These are phyloP conservation scores for Manihot esculenta DNA, from an alignment of 441 rosid genomes.

Conservation along the genomic window DNA sequence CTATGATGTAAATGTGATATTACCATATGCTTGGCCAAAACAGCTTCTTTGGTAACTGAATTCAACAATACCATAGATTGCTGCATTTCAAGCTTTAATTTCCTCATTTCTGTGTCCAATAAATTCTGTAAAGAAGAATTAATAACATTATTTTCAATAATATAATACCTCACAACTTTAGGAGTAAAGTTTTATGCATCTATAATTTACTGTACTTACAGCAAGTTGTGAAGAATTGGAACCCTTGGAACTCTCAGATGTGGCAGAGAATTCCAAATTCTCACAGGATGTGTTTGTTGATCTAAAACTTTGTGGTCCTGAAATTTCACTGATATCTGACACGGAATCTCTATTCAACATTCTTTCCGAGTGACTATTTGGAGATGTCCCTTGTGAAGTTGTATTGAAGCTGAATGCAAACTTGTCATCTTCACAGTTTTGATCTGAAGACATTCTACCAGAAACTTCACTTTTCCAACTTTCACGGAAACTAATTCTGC, in stretches of 20 bases:
- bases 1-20: conserved; percentile 15
- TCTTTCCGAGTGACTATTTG: conserved; percentile 14
- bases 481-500: conserved; percentile 26
- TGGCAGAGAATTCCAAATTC: conserved; percentile 29
- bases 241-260: conserved; percentile 29
- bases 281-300: conserved; percentile 32
- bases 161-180: neutral
- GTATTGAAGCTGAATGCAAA: conserved; percentile 16
- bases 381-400: conserved; percentile 18
- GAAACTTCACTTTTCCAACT: conserved; percentile 29
- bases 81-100: conserved; percentile 50
- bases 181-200: neutral
- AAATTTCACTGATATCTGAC: conserved; percentile 34
- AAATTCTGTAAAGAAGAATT: conserved; percentile 27
- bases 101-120: conserved; percentile 48
- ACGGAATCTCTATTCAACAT: conserved; percentile 24
- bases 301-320: conserved; percentile 31
- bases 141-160: conserved; percentile 3
- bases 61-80: conserved; percentile 38
- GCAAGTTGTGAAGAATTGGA: conserved; percentile 31
- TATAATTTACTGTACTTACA: conserved; percentile 34
- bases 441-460: conserved; percentile 10
- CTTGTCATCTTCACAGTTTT: conserved; percentile 6
- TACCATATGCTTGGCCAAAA: conserved; percentile 41
- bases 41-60: conserved; percentile 38